Evolutionary conservation across 1,284 basidiomycete species (phyloP).

Genomic region (Sporisorium iseilematis-ciliati): DNA sequence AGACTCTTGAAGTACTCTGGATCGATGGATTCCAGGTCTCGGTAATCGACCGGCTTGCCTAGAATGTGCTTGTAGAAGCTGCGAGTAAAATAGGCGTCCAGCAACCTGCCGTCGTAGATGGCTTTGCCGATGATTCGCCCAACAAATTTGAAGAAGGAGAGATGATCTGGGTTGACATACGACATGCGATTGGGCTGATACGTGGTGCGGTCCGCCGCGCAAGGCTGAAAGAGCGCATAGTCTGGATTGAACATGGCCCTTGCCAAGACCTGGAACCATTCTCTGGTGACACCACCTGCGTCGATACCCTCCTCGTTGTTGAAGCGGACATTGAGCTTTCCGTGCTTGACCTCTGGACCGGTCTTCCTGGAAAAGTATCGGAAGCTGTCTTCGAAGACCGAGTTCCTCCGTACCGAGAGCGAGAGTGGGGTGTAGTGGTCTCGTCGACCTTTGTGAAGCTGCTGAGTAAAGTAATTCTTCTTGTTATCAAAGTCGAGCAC

Average conservation of each 20-base stretch:
- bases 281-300: constrained; percentile 95
- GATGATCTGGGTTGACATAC: constrained; percentile 84
- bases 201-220: constrained; percentile 83
- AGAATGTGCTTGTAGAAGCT: constrained; percentile 72
- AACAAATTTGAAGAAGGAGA: constrained; percentile 98
- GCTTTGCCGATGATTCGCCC: constrained; percentile 95
- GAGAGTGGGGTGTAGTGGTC: constrained; percentile 87
- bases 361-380: constrained; percentile 87
- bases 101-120: constrained; percentile 91
- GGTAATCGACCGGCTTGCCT: constrained; percentile 65
- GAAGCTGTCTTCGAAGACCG: constrained; percentile 98
- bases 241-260: constrained; percentile 99
- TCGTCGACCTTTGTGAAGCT: constrained; percentile 83
- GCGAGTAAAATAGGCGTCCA: constrained; percentile 93
- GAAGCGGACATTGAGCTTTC: constrained; percentile 96
- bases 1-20: constrained; percentile 86
- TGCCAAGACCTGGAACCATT: constrained; percentile 98
- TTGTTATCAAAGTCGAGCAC: constrained; percentile 99
- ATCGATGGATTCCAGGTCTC: constrained; percentile 67
- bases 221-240: constrained; percentile 97
- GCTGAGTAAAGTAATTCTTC: constrained; percentile 97
- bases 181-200: constrained; percentile 98
- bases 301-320: constrained; percentile 98
- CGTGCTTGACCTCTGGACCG: constrained; percentile 97
- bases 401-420: constrained; percentile 89